Percentiles rank a stretch among this genome's conserved stretches.
Conservation (phyloP, 345 rosid genomes). For the Eucalyptus tenuipes region DNA sequence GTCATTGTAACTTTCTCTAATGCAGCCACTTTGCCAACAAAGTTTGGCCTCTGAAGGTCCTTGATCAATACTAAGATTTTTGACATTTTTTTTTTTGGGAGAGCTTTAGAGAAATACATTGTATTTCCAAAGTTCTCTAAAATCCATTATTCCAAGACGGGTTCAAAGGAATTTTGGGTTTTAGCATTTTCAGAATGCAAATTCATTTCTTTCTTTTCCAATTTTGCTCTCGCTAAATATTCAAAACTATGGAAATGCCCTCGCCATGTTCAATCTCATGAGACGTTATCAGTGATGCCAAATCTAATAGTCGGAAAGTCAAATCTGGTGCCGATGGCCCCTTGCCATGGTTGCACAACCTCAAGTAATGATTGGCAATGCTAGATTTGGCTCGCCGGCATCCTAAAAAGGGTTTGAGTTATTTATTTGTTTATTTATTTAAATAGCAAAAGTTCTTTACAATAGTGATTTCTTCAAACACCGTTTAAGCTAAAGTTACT, state of each 20-base stretch:
- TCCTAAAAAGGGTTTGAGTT: background rate
- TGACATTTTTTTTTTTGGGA: background rate
- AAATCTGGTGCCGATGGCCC: accelerated
- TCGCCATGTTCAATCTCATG: too few relatives aligned
- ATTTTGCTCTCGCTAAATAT: background rate
- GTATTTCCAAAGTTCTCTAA: background rate
- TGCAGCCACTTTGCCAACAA: background rate
- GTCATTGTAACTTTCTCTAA: background rate
- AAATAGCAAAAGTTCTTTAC: too few relatives aligned
- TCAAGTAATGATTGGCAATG: accelerated
- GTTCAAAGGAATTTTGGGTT: too few relatives aligned
- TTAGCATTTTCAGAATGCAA: too few relatives aligned
- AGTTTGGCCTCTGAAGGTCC: background rate
- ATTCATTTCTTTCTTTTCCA: background rate
- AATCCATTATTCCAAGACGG: background rate
- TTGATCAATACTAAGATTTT: background rate
- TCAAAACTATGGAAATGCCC: too few relatives aligned
- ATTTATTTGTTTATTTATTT: too few relatives aligned
- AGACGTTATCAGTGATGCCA: accelerated
- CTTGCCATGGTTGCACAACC: background rate
- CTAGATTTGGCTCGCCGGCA: accelerated
- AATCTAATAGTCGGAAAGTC: background rate
- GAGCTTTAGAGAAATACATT: background rate
- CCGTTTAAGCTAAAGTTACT: background rate
- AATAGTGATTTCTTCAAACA: too few relatives aligned